Evolutionary conservation across 2,329 filamentous ascomycete genomes (phyloP), one percentile per base, ranked within the genome.

Genomic region (Aspergillus candidus): DNA sequence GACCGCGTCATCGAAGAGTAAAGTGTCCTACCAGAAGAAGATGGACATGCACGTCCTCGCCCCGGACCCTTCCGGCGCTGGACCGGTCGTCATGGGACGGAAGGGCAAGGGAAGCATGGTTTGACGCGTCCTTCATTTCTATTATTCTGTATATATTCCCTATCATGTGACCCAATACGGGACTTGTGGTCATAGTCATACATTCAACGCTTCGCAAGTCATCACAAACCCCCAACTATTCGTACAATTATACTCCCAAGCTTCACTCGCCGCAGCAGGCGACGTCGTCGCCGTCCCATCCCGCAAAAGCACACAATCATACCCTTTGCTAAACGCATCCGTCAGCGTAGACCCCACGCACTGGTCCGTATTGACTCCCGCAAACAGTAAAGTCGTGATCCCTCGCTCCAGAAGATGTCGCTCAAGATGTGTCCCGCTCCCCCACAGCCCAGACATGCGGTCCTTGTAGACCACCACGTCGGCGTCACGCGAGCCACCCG

Each of bases 331-430:
- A 51, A 75, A 78, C 3, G 73, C 75, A 62, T 82, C 77, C 38
- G 22, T 27, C 22, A 27, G 22, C 22, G 22, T 27, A 10, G 22
- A 27, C 22, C 22, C 67, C 6, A 82, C 78, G 54, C 78, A 81
- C 56, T 80, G 77, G 60, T 82, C 78, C 3, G 78, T 80, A 54
- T 82, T 82, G 11, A 80, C 78, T 0, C 79, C 78, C 1, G 74
- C 63, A 49, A 82, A 80, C 14, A 82, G 54, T 35, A 81, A 55
- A 4, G 76, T 80, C 35, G 51, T 70, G 45, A 70, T 71, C 0
- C 65, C 64, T 38, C 67, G 50, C 33, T 59, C 46, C 38, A 66
- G 55, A 40, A 80, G 57, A 32, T 66, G 70, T 32, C 61, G 59
- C 42, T 68, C 69, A 36, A 76, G 62, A 6, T 67, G 63, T 35